These are phyloP conservation scores for Fusarium citri DNA, from an alignment of 2,329 filamentous ascomycete genomes.

Conservation along the genomic window DNA sequence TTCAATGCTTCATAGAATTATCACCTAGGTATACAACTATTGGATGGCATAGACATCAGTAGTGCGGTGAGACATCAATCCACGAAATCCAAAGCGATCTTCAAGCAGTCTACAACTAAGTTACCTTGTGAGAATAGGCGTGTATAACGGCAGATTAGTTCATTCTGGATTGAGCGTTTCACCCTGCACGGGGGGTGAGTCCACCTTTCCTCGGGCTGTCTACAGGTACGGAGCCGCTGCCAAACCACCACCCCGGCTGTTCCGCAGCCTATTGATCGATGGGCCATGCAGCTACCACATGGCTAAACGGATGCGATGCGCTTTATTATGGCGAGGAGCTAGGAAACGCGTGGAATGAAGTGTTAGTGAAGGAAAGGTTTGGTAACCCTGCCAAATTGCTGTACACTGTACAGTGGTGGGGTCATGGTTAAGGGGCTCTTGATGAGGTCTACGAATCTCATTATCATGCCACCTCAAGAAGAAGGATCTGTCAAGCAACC, in stretches of 20 bases:
- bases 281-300: constrained; percentile 31
- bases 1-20: neutral
- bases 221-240: constrained; percentile 44
- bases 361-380: constrained; percentile 11
- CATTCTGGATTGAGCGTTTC: constrained; percentile 16
- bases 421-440: constrained; percentile 13
- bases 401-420: neutral
- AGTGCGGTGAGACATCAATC: constrained; percentile 6
- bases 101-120: neutral
- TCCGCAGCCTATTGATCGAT: constrained; percentile 34
- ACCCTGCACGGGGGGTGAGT: constrained; percentile 11
- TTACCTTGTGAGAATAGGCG: constrained; percentile 5
- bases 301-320: constrained; percentile 33
- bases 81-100: neutral
- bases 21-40: neutral
- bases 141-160: constrained; percentile 27
- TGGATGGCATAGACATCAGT: neutral
- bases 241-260: constrained; percentile 34
- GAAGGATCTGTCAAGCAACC: constrained; percentile 29
- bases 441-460: constrained; percentile 28
- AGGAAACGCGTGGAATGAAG: constrained; percentile 29
- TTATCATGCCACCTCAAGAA: constrained; percentile 21
- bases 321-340: constrained; percentile 21
- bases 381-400: neutral
- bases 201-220: constrained; percentile 26